Percentiles rank a stretch among this genome's conserved stretches.
phyloP scores from a whole-genome alignment of 176 grass and related monocot genomes.

The Musa acuminata region DNA sequence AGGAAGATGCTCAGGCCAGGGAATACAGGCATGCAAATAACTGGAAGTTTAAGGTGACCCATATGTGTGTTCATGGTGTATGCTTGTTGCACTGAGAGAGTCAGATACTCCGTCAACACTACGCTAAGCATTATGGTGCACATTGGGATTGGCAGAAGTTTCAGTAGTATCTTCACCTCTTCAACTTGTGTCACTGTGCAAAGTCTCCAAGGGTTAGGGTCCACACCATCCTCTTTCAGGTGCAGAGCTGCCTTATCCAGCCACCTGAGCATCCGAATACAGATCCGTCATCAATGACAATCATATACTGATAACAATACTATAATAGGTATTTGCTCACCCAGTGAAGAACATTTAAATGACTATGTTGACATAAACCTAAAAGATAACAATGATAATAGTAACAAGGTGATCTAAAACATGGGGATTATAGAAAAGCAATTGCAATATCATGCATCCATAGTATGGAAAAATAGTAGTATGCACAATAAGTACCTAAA shows the following conservation, averaged over 20 bases:
- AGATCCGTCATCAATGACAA: neutral
- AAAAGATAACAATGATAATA: no score
- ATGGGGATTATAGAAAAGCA: neutral
- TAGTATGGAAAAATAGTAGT: neutral
- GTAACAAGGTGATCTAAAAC: no score
- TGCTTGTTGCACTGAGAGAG: slow-evolving; percentile 83
- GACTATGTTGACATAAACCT: no score
- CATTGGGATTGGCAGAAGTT: slow-evolving; percentile 58
- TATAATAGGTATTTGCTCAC: neutral
- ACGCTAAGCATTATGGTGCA: slow-evolving; percentile 86
- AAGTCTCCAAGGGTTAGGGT: slow-evolving; percentile 36
- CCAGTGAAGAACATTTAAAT: neutral
- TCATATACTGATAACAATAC: neutral
- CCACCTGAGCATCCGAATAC: slow-evolving; percentile 26
- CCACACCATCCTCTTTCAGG: slow-evolving; percentile 24
- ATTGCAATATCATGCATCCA: neutral
- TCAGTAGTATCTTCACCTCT: slow-evolving; percentile 79
- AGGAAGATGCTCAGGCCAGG: slow-evolving; percentile 78
- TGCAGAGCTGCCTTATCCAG: slow-evolving; percentile 77
- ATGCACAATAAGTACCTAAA: slow-evolving; percentile 28
- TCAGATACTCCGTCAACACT: slow-evolving; percentile 80
- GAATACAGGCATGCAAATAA: slow-evolving; percentile 97
- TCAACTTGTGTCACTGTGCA: slow-evolving; percentile 50
- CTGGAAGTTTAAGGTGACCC: slow-evolving; percentile 47
- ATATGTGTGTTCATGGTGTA: slow-evolving; percentile 81